Evolutionary conservation across 345 rosid species (phyloP), one percentile per base, ranked within the genome.

Genomic region (Eucalyptus melliodora): DNA sequence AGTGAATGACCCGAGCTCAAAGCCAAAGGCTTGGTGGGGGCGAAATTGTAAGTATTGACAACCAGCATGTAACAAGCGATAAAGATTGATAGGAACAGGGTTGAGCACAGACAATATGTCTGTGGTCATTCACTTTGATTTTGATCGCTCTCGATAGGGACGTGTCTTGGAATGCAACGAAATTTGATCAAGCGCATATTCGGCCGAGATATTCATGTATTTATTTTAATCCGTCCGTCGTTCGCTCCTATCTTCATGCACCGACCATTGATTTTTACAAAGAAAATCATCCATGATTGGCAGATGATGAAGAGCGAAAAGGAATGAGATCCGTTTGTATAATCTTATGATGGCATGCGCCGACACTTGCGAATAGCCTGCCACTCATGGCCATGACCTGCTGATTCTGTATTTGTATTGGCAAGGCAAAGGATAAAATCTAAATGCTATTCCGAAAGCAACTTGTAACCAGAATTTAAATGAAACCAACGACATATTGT

Each of bases 1-100:
- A 11, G 2, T 19, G 47, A 37, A 37, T 11, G 83, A 2, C 16
- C 8, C 47, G 4, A 77, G 83, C 83, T 77, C 9, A 21, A 37
- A 16, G 83, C 83, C 47, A 3, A 69, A 77, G 44, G 44, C 44
- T 69, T 69, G 82, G 26, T 17, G 24, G 42, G 7, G 26, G 44
- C 14, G 14, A 69, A 17, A 34, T 40, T 40, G 24, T 17, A 11
- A 17, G 26, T 69, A 17, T 6, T 21, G 13, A 69, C 44, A 37
- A 0, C 0, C 0, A 4, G 11, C 44, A 3, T 17, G 44, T 1
- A 69, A 34, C 4, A 6, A 17, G 81, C 4, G 8, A 34, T 37
- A 69, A 7, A 3, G 42, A 69, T 69, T 1, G 44, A 17, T 69
- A 9, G 24, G 24, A 69, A 34, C 5, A 17, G 24, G 81, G 81